Percentiles rank a stretch among this genome's conserved stretches.
Conservation (phyloP, 75 land plant genomes). For the Cupressus sempervirens region DNA sequence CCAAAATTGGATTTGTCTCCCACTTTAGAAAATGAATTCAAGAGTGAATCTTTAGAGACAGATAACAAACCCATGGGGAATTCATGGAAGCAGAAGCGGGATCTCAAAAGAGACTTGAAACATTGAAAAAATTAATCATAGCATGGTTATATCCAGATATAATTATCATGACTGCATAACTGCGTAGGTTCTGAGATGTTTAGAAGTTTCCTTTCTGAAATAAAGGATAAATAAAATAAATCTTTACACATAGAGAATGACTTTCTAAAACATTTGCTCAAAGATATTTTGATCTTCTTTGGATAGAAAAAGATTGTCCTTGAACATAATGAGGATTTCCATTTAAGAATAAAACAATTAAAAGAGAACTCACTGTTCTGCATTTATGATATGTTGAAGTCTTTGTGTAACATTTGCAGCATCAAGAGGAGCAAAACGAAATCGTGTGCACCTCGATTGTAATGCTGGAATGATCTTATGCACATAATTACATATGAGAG, state of each 20-base stretch:
- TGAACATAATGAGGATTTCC: background rate
- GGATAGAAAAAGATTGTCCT: background rate
- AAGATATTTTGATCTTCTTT: background rate
- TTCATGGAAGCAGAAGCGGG: no score
- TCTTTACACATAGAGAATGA: background rate
- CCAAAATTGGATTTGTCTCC: no score
- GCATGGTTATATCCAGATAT: no score
- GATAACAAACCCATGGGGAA: no score
- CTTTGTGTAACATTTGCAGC: slow-evolving; percentile 69
- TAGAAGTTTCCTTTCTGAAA: background rate
- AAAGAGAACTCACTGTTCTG: slow-evolving; percentile 60
- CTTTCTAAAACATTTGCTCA: background rate
- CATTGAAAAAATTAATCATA: no score
- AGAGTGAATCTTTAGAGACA: no score
- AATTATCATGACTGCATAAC: background rate
- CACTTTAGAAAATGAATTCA: no score
- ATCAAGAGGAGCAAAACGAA: slow-evolving; percentile 94
- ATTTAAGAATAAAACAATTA: background rate
- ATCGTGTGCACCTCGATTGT: slow-evolving; percentile 95
- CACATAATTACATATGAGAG: slow-evolving; percentile 94
- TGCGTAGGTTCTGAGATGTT: background rate
- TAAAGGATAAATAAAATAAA: background rate
- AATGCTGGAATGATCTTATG: slow-evolving; percentile 98
- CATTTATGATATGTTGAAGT: slow-evolving; percentile 65
- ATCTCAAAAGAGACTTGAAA: no score